These are phyloP conservation scores for Sporothrix brasiliensis DNA, from an alignment of 2,329 filamentous ascomycete species.

Conservation along the genomic window DNA sequence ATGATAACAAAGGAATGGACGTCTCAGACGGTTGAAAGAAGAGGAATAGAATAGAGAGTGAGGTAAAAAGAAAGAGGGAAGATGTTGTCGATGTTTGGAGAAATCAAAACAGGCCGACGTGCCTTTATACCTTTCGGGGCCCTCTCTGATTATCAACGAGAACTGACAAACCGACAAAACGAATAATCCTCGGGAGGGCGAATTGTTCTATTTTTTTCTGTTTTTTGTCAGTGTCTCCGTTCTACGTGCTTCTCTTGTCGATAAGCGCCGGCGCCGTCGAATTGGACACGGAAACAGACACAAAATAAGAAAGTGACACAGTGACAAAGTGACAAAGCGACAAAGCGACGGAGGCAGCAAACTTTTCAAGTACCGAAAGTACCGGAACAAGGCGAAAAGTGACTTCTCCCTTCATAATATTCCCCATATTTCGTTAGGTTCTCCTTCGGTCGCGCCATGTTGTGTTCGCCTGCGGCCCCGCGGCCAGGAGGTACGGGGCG, in stretches of 20 bases:
- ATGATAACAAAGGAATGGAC: slow-evolving; percentile 19
- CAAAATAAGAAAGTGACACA: background rate
- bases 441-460: background rate
- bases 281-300: too few relatives aligned
- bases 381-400: background rate
- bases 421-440: background rate
- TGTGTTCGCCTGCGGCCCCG: background rate
- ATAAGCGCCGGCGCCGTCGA: background rate
- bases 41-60: background rate
- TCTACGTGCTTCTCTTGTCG: slow-evolving; percentile 22
- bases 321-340: background rate
- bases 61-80: background rate
- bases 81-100: background rate
- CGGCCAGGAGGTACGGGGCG: background rate
- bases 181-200: slow-evolving; percentile 17
- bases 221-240: background rate
- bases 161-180: background rate
- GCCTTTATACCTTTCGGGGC: slow-evolving; percentile 13
- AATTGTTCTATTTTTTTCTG: background rate
- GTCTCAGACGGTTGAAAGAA: slow-evolving; percentile 15
- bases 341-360: too few relatives aligned
- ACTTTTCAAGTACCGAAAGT: background rate
- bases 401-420: background rate
- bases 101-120: slow-evolving; percentile 17
- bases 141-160: background rate